Percentiles rank a stretch among this genome's conserved stretches.
Conservation (phyloP, 768 basidiomycete genomes). For the Russula sp. region DNA sequence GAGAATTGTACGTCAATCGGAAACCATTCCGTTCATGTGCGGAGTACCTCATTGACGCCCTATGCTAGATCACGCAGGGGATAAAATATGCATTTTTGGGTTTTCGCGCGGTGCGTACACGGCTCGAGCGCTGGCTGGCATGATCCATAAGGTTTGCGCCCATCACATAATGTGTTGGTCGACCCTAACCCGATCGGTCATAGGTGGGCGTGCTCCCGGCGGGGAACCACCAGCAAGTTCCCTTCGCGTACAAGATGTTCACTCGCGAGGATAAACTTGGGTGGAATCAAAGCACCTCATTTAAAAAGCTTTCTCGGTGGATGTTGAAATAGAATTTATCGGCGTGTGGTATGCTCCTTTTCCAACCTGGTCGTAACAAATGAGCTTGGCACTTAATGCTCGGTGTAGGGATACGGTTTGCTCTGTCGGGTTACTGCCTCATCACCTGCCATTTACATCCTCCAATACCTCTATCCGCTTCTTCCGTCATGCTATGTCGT, state of each 20-base stretch:
- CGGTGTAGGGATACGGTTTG: slow-evolving; percentile 65
- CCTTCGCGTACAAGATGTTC: slow-evolving; percentile 79
- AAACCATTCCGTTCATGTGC: neutral
- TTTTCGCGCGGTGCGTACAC: slow-evolving; percentile 78
- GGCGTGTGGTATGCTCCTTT: slow-evolving; percentile 59
- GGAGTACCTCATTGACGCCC: slow-evolving; percentile 8
- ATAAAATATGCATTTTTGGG: slow-evolving; percentile 77
- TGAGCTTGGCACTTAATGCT: slow-evolving; percentile 13
- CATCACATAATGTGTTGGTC: neutral
- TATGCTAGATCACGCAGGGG: slow-evolving; percentile 59
- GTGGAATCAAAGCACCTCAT: slow-evolving; percentile 61
- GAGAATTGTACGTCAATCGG: slow-evolving; percentile 53
- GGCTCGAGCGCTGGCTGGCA: slow-evolving; percentile 66
- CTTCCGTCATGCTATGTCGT: slow-evolving; percentile 68
- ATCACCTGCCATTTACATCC: slow-evolving; percentile 61
- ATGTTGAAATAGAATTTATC: slow-evolving; percentile 68
- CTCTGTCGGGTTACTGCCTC: slow-evolving; percentile 66
- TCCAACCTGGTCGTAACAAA: neutral
- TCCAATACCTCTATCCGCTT: slow-evolving; percentile 56
- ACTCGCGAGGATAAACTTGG: slow-evolving; percentile 52
- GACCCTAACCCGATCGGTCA: neutral
- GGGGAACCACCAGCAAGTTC: slow-evolving; percentile 71
- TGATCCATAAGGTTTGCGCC: slow-evolving; percentile 59
- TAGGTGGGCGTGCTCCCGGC: slow-evolving; percentile 69
- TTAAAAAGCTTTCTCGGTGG: slow-evolving; percentile 77